Percentiles rank a stretch among this genome's conserved stretches.
phyloP scores from a whole-genome alignment of 2,329 filamentous ascomycete species.

The Hypoxylon sp. region DNA sequence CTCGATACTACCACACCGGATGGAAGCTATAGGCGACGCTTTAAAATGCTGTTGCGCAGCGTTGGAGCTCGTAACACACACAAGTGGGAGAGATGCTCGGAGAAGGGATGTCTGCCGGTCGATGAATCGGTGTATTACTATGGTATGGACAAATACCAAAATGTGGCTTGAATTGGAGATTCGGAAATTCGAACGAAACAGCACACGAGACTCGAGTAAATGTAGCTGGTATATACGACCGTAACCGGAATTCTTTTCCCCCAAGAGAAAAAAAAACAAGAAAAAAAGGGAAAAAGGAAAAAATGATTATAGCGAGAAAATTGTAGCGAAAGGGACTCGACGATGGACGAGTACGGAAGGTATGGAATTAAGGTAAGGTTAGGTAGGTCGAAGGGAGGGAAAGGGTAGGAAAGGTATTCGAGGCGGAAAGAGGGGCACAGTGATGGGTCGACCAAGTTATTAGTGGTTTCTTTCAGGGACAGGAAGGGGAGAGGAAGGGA shows the following conservation, averaged over 20 bases:
- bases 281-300: slow-evolving; percentile 20
- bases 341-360: slow-evolving; percentile 36
- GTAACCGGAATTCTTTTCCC: slow-evolving; percentile 25
- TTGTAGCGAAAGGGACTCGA: slow-evolving; percentile 44
- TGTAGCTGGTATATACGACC: slow-evolving; percentile 42
- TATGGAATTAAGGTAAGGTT: slow-evolving; percentile 41
- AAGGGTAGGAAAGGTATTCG: slow-evolving; percentile 38
- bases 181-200: slow-evolving; percentile 36
- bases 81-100: slow-evolving; percentile 31
- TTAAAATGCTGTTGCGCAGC: slow-evolving; percentile 32
- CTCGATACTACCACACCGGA: slow-evolving; percentile 38
- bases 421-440: slow-evolving; percentile 43
- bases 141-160: slow-evolving; percentile 37
- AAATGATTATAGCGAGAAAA: slow-evolving; percentile 31
- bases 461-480: slow-evolving; percentile 29
- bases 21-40: slow-evolving; percentile 31
- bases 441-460: slow-evolving; percentile 41
- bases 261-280: slow-evolving; percentile 19
- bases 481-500: background rate
- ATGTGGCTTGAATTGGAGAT: slow-evolving; percentile 38
- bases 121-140: slow-evolving; percentile 43
- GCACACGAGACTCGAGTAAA: slow-evolving; percentile 32
- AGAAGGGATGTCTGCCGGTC: slow-evolving; percentile 34
- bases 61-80: slow-evolving; percentile 40
- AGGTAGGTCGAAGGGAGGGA: slow-evolving; percentile 39